Percentiles rank a stretch among this genome's conserved stretches.
phyloP scores from a whole-genome alignment of 805 yeast genomes.

The Candida nitratophila region DNA sequence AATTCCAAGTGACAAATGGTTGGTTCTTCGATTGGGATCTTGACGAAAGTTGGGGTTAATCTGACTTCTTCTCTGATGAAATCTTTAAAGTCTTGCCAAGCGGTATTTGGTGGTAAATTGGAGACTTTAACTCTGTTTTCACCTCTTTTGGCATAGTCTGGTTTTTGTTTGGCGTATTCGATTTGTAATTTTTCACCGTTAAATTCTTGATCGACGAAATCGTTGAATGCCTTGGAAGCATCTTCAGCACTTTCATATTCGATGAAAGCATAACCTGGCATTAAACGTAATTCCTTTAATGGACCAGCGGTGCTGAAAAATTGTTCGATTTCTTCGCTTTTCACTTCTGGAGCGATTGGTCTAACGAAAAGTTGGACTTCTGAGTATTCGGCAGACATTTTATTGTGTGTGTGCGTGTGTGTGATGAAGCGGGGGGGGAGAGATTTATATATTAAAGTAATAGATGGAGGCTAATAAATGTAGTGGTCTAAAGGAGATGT shows the following conservation, averaged over 20 bases:
- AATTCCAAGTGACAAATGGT: constrained; percentile 48
- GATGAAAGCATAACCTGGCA: constrained; percentile 85
- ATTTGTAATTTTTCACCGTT: constrained; percentile 44
- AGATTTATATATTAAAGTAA: no score
- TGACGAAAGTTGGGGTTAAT: constrained; percentile 55
- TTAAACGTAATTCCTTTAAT: constrained; percentile 57
- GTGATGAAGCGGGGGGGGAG: no score
- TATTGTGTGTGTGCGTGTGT: no score
- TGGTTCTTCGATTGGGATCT: constrained; percentile 39
- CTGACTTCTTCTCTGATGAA: constrained; percentile 72
- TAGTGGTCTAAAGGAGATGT: no score
- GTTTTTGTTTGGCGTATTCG: constrained; percentile 49
- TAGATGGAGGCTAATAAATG: no score
- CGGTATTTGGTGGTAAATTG: constrained; percentile 66
- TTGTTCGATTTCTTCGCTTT: constrained; percentile 53
- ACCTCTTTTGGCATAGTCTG: constrained; percentile 52
- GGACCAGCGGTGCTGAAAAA: constrained; percentile 63
- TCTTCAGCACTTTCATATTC: constrained; percentile 65
- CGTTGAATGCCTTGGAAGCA: constrained; percentile 43
- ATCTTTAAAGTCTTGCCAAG: constrained; percentile 90
- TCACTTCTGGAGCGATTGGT: constrained; percentile 29
- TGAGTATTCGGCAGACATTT: constrained; percentile 18
- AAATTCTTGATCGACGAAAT: constrained; percentile 38
- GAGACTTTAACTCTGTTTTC: constrained; percentile 65
- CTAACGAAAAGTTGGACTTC: constrained; percentile 31